Evolutionary conservation across 2,329 filamentous ascomycete genomes (phyloP).

Genomic region (Arthrobotrys entomopaga): DNA sequence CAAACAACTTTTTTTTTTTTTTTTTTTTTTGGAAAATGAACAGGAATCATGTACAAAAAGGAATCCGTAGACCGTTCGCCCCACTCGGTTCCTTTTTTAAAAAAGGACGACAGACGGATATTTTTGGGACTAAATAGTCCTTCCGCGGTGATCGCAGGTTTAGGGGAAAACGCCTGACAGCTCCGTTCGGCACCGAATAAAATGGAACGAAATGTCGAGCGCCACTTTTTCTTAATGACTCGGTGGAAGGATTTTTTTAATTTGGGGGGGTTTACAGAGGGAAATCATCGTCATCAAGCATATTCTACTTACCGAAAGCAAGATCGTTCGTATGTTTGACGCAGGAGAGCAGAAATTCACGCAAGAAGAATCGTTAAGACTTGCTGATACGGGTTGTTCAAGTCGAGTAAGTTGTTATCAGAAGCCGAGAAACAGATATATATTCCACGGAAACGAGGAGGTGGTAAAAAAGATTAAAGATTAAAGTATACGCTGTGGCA

Average conservation of each 20-base stretch:
- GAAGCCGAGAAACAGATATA: constrained; percentile 44
- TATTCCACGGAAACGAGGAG: constrained; percentile 54
- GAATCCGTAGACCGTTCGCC: constrained; percentile 22
- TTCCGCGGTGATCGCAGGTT: constrained; percentile 14
- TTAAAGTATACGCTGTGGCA: constrained; percentile 52
- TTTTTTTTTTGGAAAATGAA: not conserved
- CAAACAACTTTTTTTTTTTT: too few relatives aligned
- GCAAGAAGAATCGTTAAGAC: constrained; percentile 50
- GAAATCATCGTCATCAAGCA: constrained; percentile 35
- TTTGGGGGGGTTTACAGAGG: constrained; percentile 3
- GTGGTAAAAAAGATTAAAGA: constrained; percentile 50
- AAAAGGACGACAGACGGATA: not conserved
- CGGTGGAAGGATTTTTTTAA: constrained; percentile 7
- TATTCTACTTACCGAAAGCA: constrained; percentile 41
- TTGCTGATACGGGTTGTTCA: constrained; percentile 44
- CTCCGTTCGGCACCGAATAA: constrained; percentile 42
- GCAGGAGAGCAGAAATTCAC: constrained; percentile 24
- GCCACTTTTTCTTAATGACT: constrained; percentile 43
- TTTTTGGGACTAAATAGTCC: constrained; percentile 4
- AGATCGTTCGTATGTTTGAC: constrained; percentile 36
- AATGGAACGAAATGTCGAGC: constrained; percentile 16
- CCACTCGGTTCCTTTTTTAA: constrained; percentile 27
- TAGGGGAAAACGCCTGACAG: constrained; percentile 42
- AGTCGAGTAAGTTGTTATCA: constrained; percentile 42
- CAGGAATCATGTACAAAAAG: not conserved